These are phyloP conservation scores for Ceratobasidium sp. DNA, from an alignment of 1,284 basidiomycete species.

Conservation along the genomic window DNA sequence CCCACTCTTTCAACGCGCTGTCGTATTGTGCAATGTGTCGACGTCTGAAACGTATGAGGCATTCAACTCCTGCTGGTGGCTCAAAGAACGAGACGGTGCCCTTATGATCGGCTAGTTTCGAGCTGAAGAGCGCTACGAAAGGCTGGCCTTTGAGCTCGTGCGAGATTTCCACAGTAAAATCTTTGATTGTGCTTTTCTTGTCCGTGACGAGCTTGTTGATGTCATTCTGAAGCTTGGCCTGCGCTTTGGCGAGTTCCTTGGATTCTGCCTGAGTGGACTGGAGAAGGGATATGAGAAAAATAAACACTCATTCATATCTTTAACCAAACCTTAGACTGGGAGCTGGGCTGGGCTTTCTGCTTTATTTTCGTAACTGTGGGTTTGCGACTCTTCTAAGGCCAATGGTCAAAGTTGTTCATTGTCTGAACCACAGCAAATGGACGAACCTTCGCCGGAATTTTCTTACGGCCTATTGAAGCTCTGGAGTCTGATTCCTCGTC, in stretches of 20 bases:
- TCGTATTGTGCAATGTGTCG: constrained; percentile 40
- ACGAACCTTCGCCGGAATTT: neutral
- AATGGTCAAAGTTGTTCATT: neutral
- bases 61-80: constrained; percentile 8
- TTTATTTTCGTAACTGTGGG: neutral
- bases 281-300: neutral
- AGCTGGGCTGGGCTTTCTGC: neutral
- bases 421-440: no score
- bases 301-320: no score
- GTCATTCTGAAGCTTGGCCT: constrained; percentile 22
- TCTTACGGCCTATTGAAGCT: neutral
- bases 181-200: constrained; percentile 41
- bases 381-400: neutral
- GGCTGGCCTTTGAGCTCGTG: constrained; percentile 13
- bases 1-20: constrained; percentile 38
- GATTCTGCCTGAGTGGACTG: neutral
- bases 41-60: constrained; percentile 44
- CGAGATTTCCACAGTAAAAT: constrained; percentile 42
- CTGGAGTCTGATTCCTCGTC: constrained; percentile 1
- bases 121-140: constrained; percentile 10
- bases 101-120: constrained; percentile 3
- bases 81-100: constrained; percentile 27
- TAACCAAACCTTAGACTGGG: no score
- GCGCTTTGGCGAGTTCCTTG: constrained; percentile 12
- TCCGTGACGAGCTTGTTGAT: constrained; percentile 45